A percentile compares a stretch with the other conserved stretches of the same genome.
Conservation (phyloP, 768 basidiomycete species). For the Favolaschia claudopus region DNA sequence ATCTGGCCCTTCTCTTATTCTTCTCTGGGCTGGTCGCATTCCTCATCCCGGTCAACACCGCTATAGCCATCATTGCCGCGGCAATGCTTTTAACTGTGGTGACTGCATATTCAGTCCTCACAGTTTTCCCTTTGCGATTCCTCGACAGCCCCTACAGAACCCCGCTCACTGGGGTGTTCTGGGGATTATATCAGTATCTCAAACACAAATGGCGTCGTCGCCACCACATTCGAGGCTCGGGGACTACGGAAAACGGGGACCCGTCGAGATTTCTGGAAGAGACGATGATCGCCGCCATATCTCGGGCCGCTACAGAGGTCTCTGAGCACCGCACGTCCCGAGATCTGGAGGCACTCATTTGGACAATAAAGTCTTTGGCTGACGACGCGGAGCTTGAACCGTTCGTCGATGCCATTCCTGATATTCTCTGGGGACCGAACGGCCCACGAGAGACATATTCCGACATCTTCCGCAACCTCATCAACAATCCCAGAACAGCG, state of each 20-base stretch:
- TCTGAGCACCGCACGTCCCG: too few relatives aligned
- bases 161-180: constrained; percentile 11
- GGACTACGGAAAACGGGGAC: too few relatives aligned
- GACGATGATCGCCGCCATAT: too few relatives aligned
- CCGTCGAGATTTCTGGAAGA: too few relatives aligned
- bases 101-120: constrained; percentile 9
- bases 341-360: too few relatives aligned
- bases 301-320: too few relatives aligned
- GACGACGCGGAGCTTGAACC: too few relatives aligned
- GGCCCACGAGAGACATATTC: neutral
- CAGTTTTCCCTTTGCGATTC: constrained; percentile 14
- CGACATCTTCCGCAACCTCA: neutral
- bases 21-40: constrained; percentile 10
- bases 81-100: neutral
- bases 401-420: too few relatives aligned
- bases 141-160: constrained; percentile 23
- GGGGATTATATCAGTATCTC: too few relatives aligned
- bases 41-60: neutral
- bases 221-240: too few relatives aligned
- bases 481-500: neutral
- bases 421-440: neutral
- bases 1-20: constrained; percentile 1
- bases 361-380: too few relatives aligned
- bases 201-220: too few relatives aligned
- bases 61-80: constrained; percentile 2